These are phyloP conservation scores for Pyrus pyrifolia DNA, from an alignment of 306 rosid genomes.

Conservation along the genomic window DNA sequence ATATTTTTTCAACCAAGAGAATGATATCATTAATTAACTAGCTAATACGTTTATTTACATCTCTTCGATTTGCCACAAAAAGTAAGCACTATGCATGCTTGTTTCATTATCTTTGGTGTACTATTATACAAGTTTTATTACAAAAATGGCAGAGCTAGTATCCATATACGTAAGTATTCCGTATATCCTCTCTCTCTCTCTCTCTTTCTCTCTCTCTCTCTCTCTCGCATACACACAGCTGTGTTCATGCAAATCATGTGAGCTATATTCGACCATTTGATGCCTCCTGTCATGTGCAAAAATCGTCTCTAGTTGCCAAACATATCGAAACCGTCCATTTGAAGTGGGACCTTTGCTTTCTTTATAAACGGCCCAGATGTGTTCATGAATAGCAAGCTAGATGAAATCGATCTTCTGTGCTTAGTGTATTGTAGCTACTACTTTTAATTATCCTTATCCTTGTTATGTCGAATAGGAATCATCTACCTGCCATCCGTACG, in stretches of 20 bases:
- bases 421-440: background rate
- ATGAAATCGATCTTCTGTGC: background rate
- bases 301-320: background rate
- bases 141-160: background rate
- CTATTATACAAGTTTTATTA: background rate
- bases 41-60: background rate
- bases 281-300: background rate
- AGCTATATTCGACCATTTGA: background rate
- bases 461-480: background rate
- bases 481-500: background rate
- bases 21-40: background rate
- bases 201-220: background rate
- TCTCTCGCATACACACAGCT: background rate
- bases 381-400: background rate
- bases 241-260: conserved; percentile 10
- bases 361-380: background rate
- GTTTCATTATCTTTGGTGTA: background rate
- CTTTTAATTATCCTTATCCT: background rate
- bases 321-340: background rate
- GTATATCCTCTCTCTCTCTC: background rate
- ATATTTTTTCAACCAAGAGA: background rate
- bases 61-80: background rate
- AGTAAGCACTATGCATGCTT: background rate
- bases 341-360: background rate
- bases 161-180: background rate